Base-by-base conservation (phyloP, 257 asterid genomes). In the Handroanthus guayacan region DNA sequence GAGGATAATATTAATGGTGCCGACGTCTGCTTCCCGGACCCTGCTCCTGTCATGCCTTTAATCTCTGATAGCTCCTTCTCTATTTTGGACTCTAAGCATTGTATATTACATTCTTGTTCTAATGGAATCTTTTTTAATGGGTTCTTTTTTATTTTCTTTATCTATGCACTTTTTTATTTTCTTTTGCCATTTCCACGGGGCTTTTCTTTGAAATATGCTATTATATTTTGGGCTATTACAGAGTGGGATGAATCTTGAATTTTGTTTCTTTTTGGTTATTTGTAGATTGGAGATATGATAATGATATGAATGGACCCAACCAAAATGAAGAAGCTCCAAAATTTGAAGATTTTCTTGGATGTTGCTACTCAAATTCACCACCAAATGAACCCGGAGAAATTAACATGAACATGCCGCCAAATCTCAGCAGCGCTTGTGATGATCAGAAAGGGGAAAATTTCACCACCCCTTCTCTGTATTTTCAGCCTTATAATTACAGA, bases 331-430 rank as follows among this genome's bases (percentile, higher is more conserved):
- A 78, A 18, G 79, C 74, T 5, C 97, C 96, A 0, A 92, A 92
- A 82, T 89, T 92, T 39, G 97, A 90, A 69, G 96, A 92, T 84
- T 92, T 92, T 36, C 76, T 90, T 0, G 97, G 97, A 0, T 72
- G 88, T 17, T 91, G 90, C 77, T 90, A 88, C 85, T 68, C 94
- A 3, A 83, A 67, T 44, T 81, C 91, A n/a, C 88, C 87, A 7
- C 47, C 88, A 7, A 79, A 67, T 14, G 86, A 80, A 6, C 75
- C 74, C 36, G 79, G 71, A 50, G 92, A 86, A 63, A 84, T 92
- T 62, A 92, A 89, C 82, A 87, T 89, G 78, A 92, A 92, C 79
- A 39, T 76, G 45, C 90, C 92, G 4, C 91, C 95, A 3, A 67
- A 45, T 67, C 66, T 85, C 76, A 52, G 47, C 67, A 36, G 18